Conservation (phyloP, 164 flowering plant species). For the Platanus orientalis region DNA sequence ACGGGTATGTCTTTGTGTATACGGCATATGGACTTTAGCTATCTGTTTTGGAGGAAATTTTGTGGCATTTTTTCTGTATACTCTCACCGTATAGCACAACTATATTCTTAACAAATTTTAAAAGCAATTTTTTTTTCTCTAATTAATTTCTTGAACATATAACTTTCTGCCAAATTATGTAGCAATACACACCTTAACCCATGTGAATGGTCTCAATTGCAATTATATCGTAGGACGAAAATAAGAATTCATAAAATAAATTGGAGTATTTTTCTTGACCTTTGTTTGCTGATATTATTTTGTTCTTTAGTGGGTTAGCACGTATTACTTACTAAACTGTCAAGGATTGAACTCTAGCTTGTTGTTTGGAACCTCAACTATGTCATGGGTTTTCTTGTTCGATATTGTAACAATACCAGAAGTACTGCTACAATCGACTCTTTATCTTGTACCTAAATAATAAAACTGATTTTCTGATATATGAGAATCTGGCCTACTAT, state of each 20-base stretch:
- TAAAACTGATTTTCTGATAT: background rate
- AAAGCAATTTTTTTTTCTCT: background rate
- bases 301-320: background rate
- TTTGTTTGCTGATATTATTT: background rate
- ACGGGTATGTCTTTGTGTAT: conserved; percentile 54
- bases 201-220: background rate
- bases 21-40: background rate
- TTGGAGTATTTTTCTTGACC: background rate
- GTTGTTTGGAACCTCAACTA: background rate
- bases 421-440: background rate
- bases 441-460: background rate
- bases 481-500: background rate
- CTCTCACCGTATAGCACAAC: no score
- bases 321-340: background rate
- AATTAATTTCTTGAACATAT: background rate
- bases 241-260: background rate
- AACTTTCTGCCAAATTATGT: background rate
- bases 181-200: background rate
- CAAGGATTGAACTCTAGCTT: background rate
- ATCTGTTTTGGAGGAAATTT: background rate
- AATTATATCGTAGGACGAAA: background rate
- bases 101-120: background rate
- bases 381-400: background rate
- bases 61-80: background rate
- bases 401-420: background rate